phyloP scores from a whole-genome alignment of 371 early-diverging fungal genomes.

The Actinomortierella ambigua region DNA sequence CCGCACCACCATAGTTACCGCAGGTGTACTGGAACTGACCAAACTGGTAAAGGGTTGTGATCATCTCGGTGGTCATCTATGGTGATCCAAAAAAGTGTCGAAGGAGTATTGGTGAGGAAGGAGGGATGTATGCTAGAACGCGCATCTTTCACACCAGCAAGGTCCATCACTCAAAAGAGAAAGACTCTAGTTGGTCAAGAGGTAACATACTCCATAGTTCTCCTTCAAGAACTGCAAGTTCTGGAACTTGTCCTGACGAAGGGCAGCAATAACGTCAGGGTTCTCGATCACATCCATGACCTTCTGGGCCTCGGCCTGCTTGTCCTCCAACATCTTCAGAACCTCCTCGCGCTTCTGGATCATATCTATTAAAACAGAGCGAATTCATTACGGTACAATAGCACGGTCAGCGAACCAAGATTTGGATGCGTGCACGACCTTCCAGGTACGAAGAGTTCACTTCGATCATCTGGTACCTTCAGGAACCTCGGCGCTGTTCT shows the following conservation, averaged over 20 bases:
- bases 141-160: background rate
- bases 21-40: conserved; percentile 91
- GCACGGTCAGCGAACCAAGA: background rate
- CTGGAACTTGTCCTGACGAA: conserved; percentile 91
- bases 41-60: conserved; percentile 82
- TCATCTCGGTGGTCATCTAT: conserved; percentile 85
- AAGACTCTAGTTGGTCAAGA: background rate
- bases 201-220: conserved; percentile 69
- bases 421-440: background rate
- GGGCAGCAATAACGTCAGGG: conserved; percentile 85
- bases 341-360: conserved; percentile 77
- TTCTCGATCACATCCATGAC: conserved; percentile 90
- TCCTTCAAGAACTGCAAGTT: conserved; percentile 85
- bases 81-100: conserved; percentile 1
- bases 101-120: background rate
- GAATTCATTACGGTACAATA: too few species aligned
- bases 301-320: conserved; percentile 79
- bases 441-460: background rate
- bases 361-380: conserved; percentile 55
- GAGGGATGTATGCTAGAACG: background rate
- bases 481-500: conserved; percentile 70
- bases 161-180: background rate
- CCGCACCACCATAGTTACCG: conserved; percentile 90
- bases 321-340: conserved; percentile 69
- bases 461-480: conserved; percentile 48